Evolutionary conservation across 2,329 filamentous ascomycete genomes (phyloP).

Genomic region (Sporothrix globosa): DNA sequence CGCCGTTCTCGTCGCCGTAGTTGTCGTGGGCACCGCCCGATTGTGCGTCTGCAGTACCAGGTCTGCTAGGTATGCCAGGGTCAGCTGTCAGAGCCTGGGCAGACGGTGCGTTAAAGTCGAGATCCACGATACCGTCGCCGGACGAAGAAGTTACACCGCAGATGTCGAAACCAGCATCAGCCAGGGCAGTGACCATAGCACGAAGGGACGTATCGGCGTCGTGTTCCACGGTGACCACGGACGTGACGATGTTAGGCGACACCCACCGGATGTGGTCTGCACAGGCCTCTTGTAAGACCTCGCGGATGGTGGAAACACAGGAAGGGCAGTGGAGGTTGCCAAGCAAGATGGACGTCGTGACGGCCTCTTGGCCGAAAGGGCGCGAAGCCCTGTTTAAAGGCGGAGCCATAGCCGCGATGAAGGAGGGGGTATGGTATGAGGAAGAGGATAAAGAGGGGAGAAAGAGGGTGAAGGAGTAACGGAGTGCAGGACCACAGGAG

Average conservation of each 20-base stretch:
- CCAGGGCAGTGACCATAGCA: constrained; percentile 52
- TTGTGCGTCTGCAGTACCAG: too few species aligned
- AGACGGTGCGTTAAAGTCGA: neutral
- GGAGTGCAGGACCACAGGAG: neutral
- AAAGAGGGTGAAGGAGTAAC: neutral
- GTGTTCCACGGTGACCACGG: constrained; percentile 66
- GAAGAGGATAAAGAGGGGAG: neutral
- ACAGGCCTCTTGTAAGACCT: constrained; percentile 56
- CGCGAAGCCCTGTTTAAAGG: constrained; percentile 38
- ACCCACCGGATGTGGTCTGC: constrained; percentile 58
- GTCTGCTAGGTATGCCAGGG: neutral
- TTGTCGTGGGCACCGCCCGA: neutral
- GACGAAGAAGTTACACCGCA: constrained; percentile 50
- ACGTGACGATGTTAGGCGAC: constrained; percentile 71
- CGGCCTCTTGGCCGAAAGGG: constrained; percentile 33
- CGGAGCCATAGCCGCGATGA: constrained; percentile 36
- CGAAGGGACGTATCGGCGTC: constrained; percentile 51
- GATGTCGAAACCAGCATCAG: constrained; percentile 63
- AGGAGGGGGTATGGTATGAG: neutral
- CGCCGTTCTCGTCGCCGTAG: neutral
- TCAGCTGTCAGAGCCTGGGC: neutral
- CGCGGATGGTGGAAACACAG: constrained; percentile 68
- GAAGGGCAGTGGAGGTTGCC: constrained; percentile 79
- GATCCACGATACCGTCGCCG: constrained; percentile 38
- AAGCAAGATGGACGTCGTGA: constrained; percentile 66